Percentiles rank a stretch among this genome's conserved stretches.
These are phyloP conservation scores for Geranium incanum DNA, from an alignment of 441 rosid species.

Conservation along the genomic window DNA sequence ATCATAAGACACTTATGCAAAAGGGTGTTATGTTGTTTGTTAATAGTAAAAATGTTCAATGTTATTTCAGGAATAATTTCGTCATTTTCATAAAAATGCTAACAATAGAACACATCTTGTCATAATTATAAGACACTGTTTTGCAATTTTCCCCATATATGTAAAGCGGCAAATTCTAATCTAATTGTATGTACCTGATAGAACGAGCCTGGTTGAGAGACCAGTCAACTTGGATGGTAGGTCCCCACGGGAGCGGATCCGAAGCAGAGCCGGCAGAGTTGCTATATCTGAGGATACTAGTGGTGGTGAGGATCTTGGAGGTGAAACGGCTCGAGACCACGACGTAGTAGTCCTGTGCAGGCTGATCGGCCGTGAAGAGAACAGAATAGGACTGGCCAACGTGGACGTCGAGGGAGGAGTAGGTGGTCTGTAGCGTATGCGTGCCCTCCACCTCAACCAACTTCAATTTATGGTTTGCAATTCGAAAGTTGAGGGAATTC, in stretches of 20 bases:
- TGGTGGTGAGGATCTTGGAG: slow-evolving; percentile 40
- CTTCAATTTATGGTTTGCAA: slow-evolving; percentile 72
- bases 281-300: slow-evolving; percentile 60
- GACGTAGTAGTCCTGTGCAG: slow-evolving; percentile 67
- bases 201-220: slow-evolving; percentile 91
- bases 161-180: no score
- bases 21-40: no score
- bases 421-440: slow-evolving; percentile 67
- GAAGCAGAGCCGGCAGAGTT: slow-evolving; percentile 66
- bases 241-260: slow-evolving; percentile 69
- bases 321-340: slow-evolving; percentile 83
- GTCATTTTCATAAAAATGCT: no score
- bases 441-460: slow-evolving; percentile 94
- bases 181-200: slow-evolving; percentile 40
- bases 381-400: slow-evolving; percentile 83
- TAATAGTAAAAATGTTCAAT: no score
- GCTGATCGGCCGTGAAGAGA: slow-evolving; percentile 77
- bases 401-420: slow-evolving; percentile 75
- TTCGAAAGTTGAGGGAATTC: slow-evolving; percentile 66
- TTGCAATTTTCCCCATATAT: no score
- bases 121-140: no score
- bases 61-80: no score
- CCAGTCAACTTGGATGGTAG: slow-evolving; percentile 77
- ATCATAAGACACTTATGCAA: no score
- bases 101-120: no score